Conservation (phyloP, 331 rosid genomes). For the Rhamnella rubrinervis region DNA sequence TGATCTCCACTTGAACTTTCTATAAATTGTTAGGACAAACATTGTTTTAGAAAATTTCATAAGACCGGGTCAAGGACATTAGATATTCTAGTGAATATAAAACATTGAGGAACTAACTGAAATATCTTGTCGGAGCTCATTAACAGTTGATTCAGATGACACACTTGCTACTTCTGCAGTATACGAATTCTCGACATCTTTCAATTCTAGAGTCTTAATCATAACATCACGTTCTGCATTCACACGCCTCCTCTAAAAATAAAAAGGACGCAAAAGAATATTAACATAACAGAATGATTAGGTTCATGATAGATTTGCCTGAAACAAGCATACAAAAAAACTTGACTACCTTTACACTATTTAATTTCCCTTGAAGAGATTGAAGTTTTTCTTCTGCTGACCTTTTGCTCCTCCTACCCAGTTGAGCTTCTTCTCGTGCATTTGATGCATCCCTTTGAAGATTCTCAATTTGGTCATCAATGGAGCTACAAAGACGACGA, state of each 20-base stretch:
- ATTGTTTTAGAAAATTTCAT: background rate
- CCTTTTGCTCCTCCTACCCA: constrained; percentile 53
- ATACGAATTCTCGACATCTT: constrained; percentile 38
- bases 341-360: constrained; percentile 53
- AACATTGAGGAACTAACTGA: constrained; percentile 51
- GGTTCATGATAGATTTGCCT: background rate
- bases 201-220: constrained; percentile 55
- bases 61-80: background rate
- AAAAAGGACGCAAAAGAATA: constrained; percentile 23
- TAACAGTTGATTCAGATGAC: constrained; percentile 56
- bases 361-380: constrained; percentile 39
- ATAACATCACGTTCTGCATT: constrained; percentile 37
- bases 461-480: constrained; percentile 50
- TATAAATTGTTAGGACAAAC: constrained; percentile 28
- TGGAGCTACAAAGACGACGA: constrained; percentile 71
- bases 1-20: constrained; percentile 50
- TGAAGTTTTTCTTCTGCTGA: constrained; percentile 55
- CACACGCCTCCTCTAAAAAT: constrained; percentile 49
- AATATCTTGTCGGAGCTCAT: constrained; percentile 68
- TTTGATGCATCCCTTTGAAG: constrained; percentile 37
- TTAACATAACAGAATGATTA: constrained; percentile 10
- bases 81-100: background rate
- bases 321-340: background rate
- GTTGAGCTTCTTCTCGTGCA: constrained; percentile 41
- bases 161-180: constrained; percentile 47